Evolutionary conservation across 2,329 filamentous ascomycete species (phyloP).

Genomic region (Colletotrichum falcatum): DNA sequence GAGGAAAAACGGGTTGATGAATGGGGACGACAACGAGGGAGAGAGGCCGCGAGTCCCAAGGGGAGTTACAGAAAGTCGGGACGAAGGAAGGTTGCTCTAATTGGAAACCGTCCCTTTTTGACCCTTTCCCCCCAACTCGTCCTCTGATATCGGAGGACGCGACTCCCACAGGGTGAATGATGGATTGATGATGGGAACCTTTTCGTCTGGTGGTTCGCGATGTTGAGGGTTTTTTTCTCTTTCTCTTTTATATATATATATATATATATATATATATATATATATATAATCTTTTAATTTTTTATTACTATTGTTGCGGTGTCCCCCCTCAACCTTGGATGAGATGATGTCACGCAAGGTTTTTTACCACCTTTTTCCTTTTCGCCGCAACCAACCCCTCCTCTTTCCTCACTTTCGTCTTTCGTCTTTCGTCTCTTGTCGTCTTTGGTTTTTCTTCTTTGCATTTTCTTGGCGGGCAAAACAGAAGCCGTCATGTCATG

Average conservation of each 20-base stretch:
- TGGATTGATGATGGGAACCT: not conserved
- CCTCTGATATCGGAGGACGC: not conserved
- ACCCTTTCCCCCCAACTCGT: too few relatives aligned
- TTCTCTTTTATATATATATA: too few relatives aligned
- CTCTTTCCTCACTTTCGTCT: not conserved
- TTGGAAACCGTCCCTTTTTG: not conserved
- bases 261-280: too few relatives aligned
- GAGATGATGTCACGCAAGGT: constrained; percentile 4
- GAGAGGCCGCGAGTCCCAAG: constrained; percentile 10
- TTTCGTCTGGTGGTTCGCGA: not conserved
- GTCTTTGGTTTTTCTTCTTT: not conserved
- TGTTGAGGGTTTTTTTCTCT: not conserved
- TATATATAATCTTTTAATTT: too few relatives aligned
- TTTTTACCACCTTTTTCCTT: not conserved
- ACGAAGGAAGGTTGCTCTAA: constrained; percentile 5
- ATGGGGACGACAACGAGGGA: constrained; percentile 18
- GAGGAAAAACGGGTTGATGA: not conserved
- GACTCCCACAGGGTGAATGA: not conserved
- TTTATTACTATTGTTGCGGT: not conserved
- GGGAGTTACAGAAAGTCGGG: constrained; percentile 6
- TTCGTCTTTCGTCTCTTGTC: not conserved
- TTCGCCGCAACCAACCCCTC: not conserved
- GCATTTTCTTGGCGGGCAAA: constrained; percentile 15
- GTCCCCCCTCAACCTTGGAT: not conserved
- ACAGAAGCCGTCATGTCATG: constrained; percentile 22